Conservation (phyloP, 257 asterid species). For the Prunella vulgaris region DNA sequence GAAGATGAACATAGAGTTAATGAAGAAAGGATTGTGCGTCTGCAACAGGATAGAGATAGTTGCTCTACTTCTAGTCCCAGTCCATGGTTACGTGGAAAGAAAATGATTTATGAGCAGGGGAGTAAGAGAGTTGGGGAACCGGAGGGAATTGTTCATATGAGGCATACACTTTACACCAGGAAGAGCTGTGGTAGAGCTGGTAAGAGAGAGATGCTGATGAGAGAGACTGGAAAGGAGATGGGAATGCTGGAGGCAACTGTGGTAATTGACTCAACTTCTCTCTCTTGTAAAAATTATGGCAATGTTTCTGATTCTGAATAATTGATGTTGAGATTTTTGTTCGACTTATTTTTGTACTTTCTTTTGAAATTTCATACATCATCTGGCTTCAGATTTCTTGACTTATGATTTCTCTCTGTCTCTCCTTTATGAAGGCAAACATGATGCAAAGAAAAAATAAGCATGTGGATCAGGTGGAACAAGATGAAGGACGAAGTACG, state of each 20-base stretch:
- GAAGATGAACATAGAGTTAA: constrained; percentile 6
- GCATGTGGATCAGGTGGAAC: constrained; percentile 1
- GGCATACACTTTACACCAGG: not conserved
- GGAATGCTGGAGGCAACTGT: not conserved
- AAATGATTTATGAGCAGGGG: constrained; percentile 6
- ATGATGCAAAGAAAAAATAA: not conserved
- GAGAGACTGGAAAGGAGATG: constrained; percentile 13
- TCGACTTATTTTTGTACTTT: not conserved
- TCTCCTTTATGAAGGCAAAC: constrained; percentile 68
- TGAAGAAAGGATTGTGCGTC: constrained; percentile 3
- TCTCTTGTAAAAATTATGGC: not conserved
- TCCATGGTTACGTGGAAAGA: not conserved
- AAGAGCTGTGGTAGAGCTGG: constrained; percentile 9
- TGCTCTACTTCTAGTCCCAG: not conserved
- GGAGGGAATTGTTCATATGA: not conserved
- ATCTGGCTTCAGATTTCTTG: constrained; percentile 62
- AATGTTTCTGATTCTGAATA: not conserved
- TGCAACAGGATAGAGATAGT: not conserved
- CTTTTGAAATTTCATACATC: not conserved
- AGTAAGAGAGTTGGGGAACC: constrained; percentile 13
- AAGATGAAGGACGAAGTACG: constrained; percentile 12
- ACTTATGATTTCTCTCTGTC: constrained; percentile 61
- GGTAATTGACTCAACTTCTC: not conserved
- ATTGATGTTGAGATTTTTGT: not conserved
- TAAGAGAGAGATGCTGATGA: constrained; percentile 17